These are phyloP conservation scores for Microsporum ferrugineum DNA, from an alignment of 2,329 filamentous ascomycete genomes.

Conservation along the genomic window DNA sequence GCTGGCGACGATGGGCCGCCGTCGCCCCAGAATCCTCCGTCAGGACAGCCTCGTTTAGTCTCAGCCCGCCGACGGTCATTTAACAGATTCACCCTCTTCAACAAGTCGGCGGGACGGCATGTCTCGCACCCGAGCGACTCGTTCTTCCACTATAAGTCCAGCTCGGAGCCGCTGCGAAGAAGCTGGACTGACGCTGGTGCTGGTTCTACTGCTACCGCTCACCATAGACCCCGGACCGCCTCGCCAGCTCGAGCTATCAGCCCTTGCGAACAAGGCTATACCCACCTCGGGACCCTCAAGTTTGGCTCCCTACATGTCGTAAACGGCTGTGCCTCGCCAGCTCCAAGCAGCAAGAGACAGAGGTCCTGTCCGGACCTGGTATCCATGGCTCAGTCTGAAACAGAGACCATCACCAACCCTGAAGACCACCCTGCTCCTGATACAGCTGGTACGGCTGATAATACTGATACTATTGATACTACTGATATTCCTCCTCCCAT, in stretches of 20 bases:
- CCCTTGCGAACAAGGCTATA: neutral
- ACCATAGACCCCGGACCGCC: neutral
- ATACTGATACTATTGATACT: neutral
- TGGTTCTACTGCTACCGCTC: neutral
- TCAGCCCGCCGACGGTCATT: conserved; percentile 5
- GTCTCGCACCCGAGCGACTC: neutral
- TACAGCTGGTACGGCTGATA: neutral
- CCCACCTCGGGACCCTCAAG: neutral
- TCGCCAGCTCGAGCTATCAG: neutral
- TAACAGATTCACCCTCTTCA: conserved; percentile 1
- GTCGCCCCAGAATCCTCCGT: conserved; percentile 1
- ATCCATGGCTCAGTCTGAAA: neutral
- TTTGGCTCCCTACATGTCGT: conserved; percentile 1
- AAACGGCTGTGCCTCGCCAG: neutral
- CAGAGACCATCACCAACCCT: neutral
- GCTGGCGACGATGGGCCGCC: neutral
- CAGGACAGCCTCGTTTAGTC: neutral
- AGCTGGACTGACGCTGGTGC: conserved; percentile 1
- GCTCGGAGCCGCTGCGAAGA: neutral
- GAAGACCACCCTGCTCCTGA: neutral
- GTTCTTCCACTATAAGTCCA: neutral
- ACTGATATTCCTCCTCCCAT: neutral
- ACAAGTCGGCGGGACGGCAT: neutral
- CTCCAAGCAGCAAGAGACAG: neutral
- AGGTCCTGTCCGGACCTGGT: neutral